Percentiles rank a stretch among this genome's conserved stretches.
Conservation (phyloP, 768 basidiomycete species). For the Clitopilus hobsonii region DNA sequence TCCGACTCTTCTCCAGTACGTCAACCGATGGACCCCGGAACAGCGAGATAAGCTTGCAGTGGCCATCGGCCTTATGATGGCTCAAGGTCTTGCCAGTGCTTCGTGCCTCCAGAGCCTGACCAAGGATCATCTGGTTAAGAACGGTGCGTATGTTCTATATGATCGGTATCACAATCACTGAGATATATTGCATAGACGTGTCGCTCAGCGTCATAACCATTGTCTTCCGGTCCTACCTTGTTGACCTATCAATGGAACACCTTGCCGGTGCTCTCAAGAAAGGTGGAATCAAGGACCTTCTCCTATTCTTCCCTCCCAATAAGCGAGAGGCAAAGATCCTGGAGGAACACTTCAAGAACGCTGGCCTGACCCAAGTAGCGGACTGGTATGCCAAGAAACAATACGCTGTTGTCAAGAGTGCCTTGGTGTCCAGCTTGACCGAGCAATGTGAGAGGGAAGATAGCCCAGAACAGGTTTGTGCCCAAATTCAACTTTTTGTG, state of each 20-base stretch:
- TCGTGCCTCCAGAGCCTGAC: slow-evolving; percentile 76
- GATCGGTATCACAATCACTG: not conserved
- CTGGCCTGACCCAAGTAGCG: slow-evolving; percentile 70
- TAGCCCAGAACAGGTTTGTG: slow-evolving; percentile 61
- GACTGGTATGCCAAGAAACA: slow-evolving; percentile 96
- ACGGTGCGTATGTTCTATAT: slow-evolving; percentile 45
- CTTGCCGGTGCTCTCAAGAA: slow-evolving; percentile 77
- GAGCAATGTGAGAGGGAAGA: slow-evolving; percentile 71
- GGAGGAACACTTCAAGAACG: slow-evolving; percentile 84
- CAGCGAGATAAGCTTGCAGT: slow-evolving; percentile 83
- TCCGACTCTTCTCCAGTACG: slow-evolving; percentile 82
- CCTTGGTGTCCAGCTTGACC: slow-evolving; percentile 62
- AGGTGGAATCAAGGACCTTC: slow-evolving; percentile 81
- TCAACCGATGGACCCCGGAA: slow-evolving; percentile 73
- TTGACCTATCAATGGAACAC: slow-evolving; percentile 86
- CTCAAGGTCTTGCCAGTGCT: slow-evolving; percentile 78
- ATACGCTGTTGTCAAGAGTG: slow-evolving; percentile 76
- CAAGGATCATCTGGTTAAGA: slow-evolving; percentile 95
- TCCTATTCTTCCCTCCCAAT: slow-evolving; percentile 83
- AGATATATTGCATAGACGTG: slow-evolving; percentile 52
- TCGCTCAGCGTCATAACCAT: slow-evolving; percentile 71
- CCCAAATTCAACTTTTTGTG: slow-evolving; percentile 4
- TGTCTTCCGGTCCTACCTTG: slow-evolving; percentile 78
- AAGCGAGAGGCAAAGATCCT: slow-evolving; percentile 70
- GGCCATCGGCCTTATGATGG: slow-evolving; percentile 76